Evolutionary conservation across 257 asterid genomes (phyloP).

Genomic region (Coffea canephora): DNA sequence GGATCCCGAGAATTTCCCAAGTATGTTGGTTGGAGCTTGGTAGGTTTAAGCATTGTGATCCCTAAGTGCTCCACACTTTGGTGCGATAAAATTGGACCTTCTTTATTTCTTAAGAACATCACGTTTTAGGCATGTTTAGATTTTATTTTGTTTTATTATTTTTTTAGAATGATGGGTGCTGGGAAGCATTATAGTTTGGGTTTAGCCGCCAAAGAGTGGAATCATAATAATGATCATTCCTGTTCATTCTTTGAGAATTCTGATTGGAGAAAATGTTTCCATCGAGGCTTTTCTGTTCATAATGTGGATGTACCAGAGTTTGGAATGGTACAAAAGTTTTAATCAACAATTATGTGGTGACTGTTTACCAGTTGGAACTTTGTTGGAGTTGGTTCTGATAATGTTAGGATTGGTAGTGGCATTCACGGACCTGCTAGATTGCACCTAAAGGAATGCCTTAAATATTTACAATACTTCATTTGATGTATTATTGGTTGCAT

Average conservation of each 20-base stretch:
- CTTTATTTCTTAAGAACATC: not conserved
- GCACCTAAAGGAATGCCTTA: not conserved
- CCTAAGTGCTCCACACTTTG: not conserved
- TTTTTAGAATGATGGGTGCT: not conserved
- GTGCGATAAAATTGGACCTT: not conserved
- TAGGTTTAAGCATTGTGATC: not conserved
- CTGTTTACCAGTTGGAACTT: not conserved
- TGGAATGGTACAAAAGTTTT: not conserved
- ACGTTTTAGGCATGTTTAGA: not conserved
- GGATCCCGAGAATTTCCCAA: not conserved
- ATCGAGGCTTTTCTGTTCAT: not conserved
- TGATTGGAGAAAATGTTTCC: not conserved
- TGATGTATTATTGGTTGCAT: not conserved
- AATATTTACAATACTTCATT: not conserved
- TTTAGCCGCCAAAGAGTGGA: not conserved
- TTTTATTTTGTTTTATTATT: not conserved
- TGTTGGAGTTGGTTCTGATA: not conserved
- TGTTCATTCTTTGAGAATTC: not conserved
- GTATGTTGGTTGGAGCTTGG: not conserved
- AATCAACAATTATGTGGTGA: not conserved
- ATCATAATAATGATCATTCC: not conserved
- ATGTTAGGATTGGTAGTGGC: not conserved
- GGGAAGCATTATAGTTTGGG: not conserved
- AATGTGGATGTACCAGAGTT: not conserved
- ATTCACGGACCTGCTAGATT: not conserved